These are phyloP conservation scores for Cladorrhinum samala DNA, from an alignment of 495 filamentous ascomycete species.

Conservation along the genomic window DNA sequence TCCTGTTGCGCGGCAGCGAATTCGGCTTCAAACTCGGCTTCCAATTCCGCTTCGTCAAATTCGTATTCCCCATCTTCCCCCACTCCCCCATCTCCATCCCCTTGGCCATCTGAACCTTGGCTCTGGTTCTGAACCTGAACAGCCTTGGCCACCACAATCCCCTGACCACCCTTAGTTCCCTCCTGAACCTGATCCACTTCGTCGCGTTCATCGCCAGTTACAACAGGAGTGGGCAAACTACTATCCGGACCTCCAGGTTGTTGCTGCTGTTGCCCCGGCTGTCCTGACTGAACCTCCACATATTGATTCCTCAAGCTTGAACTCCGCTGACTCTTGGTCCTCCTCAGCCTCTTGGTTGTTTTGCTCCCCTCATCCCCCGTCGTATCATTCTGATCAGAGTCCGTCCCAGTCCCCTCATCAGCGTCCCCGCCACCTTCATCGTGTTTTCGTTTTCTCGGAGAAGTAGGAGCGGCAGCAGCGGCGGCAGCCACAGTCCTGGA, in stretches of 20 bases:
- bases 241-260: slow-evolving; percentile 20
- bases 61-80: slow-evolving; percentile 37
- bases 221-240: too few species aligned
- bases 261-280: slow-evolving; percentile 9
- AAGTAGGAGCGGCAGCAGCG: not conserved
- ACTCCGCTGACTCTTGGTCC: slow-evolving; percentile 13
- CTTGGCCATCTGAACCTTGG: too few species aligned
- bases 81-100: too few species aligned
- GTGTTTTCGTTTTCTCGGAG: slow-evolving; percentile 21
- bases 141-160: too few species aligned
- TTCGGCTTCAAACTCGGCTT: slow-evolving; percentile 56
- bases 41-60: slow-evolving; percentile 57
- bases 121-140: too few species aligned
- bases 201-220: slow-evolving; percentile 4
- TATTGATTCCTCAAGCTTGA: slow-evolving; percentile 24
- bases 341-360: slow-evolving; percentile 20
- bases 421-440: slow-evolving; percentile 34
- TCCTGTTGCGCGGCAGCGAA: slow-evolving; percentile 5
- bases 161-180: too few species aligned
- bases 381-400: not conserved
- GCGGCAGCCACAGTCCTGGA: not conserved
- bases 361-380: not conserved
- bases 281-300: too few species aligned
- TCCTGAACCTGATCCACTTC: too few species aligned
- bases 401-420: slow-evolving; percentile 15